phyloP scores from a whole-genome alignment of 306 rosid genomes.

The Vigna angularis region DNA sequence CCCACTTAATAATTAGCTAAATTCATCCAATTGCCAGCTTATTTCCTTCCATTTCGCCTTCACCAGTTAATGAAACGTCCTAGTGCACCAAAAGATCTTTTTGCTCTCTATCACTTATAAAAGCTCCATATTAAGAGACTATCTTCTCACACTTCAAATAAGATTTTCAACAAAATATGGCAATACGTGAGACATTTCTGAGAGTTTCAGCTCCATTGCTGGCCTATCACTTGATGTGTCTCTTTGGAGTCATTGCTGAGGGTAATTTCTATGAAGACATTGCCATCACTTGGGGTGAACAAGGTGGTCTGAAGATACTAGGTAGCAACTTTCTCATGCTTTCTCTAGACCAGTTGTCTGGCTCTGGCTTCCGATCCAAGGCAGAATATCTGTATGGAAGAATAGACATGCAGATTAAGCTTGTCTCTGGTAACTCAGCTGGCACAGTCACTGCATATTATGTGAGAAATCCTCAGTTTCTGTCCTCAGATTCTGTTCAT shows the following conservation, averaged over 20 bases:
- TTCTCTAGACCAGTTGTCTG: constrained; percentile 50
- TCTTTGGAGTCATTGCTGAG: background rate
- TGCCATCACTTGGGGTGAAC: constrained; percentile 44
- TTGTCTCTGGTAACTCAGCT: constrained; percentile 51
- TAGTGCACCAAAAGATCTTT: background rate
- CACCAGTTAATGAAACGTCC: constrained; percentile 16
- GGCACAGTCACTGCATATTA: constrained; percentile 53
- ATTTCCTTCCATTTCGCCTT: constrained; percentile 23
- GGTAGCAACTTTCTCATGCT: constrained; percentile 38
- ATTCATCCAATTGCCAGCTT: constrained; percentile 28
- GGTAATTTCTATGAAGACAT: constrained; percentile 25
- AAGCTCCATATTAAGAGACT: background rate
- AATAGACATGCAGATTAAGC: constrained; percentile 56
- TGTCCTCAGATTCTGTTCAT: background rate
- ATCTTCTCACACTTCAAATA: constrained; percentile 4
- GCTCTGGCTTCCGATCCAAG: constrained; percentile 57
- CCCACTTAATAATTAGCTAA: constrained; percentile 6
- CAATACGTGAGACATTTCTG: background rate
- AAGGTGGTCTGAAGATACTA: constrained; percentile 24
- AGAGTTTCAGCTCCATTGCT: constrained; percentile 32
- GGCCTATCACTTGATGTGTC: constrained; percentile 1
- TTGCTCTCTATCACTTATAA: constrained; percentile 1
- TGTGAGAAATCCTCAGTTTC: constrained; percentile 33
- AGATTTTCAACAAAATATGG: constrained; percentile 21
- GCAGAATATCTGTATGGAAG: constrained; percentile 48